These are phyloP conservation scores for Phytophthora macrochlamydospora DNA, from an alignment of 352 stramenopile genomes.

Conservation along the genomic window DNA sequence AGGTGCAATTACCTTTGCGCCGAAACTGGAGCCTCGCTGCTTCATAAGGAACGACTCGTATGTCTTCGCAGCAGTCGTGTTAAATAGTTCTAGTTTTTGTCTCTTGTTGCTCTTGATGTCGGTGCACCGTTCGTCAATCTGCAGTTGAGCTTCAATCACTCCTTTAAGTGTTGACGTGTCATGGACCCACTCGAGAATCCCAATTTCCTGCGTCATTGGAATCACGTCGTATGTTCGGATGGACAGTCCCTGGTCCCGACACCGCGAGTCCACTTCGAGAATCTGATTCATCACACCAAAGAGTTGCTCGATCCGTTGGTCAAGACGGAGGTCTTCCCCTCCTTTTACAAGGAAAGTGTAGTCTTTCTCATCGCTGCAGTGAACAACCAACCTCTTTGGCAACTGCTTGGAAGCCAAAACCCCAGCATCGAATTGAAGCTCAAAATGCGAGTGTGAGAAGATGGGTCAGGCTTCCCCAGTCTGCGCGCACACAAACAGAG, in stretches of 20 bases:
- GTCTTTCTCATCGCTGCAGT: conserved; percentile 81
- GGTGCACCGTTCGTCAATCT: conserved; percentile 60
- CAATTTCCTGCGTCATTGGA: conserved; percentile 86
- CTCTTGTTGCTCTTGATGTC: conserved; percentile 74
- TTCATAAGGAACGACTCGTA: conserved; percentile 82
- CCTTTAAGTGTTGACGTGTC: conserved; percentile 80
- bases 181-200: conserved; percentile 85
- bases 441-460: conserved; percentile 67
- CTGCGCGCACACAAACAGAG: conserved; percentile 22
- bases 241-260: conserved; percentile 63
- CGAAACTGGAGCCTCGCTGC: conserved; percentile 69
- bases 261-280: conserved; percentile 64
- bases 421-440: conserved; percentile 80
- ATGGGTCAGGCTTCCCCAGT: conserved; percentile 72
- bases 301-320: conserved; percentile 92
- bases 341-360: conserved; percentile 92
- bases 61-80: conserved; percentile 68
- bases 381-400: conserved; percentile 82
- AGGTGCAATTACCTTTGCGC: conserved; percentile 68
- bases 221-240: conserved; percentile 88
- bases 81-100: conserved; percentile 75
- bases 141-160: conserved; percentile 76
- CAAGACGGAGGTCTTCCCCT: conserved; percentile 90
- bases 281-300: conserved; percentile 94
- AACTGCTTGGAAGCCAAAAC: conserved; percentile 87